Percentiles rank a stretch among this genome's conserved stretches.
These are phyloP conservation scores for Rhodotorula toruloides DNA, from an alignment of 768 basidiomycete genomes.

Conservation along the genomic window DNA sequence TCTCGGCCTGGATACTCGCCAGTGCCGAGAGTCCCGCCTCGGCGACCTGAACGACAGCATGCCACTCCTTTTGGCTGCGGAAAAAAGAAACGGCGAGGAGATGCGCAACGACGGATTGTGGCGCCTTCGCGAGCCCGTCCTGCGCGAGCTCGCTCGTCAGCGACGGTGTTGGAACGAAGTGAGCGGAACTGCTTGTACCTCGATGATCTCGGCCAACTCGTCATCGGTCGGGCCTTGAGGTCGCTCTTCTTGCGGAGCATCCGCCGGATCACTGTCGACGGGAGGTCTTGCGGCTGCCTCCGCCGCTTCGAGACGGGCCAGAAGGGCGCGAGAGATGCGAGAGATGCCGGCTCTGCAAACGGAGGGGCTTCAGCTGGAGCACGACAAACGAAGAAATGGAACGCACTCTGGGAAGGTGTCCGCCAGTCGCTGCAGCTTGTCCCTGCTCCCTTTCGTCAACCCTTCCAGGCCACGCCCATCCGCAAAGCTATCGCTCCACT, in stretches of 20 bases:
- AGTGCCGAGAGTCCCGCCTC: conserved; percentile 65
- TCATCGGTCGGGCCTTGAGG: conserved; percentile 7
- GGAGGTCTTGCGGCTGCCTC: conserved; percentile 46
- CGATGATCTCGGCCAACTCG: conserved; percentile 24
- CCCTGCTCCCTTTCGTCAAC: conserved; percentile 55
- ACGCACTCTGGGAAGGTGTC: conserved; percentile 58
- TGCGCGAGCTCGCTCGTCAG: conserved; percentile 41
- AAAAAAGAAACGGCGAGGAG: conserved; percentile 65
- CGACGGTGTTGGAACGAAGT: conserved; percentile 1
- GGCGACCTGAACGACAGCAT: conserved; percentile 63
- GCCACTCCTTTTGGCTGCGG: conserved; percentile 64
- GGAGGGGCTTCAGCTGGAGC: conserved; percentile 39
- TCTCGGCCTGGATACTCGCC: conserved; percentile 55
- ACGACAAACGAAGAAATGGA: not conserved
- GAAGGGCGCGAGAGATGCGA: not conserved
- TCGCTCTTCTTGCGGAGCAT: conserved; percentile 34
- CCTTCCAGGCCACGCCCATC: conserved; percentile 61
- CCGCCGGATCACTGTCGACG: conserved; percentile 41
- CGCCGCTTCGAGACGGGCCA: conserved; percentile 45
- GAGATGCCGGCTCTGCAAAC: conserved; percentile 43
- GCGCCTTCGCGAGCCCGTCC: conserved; percentile 56
- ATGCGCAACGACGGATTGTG: conserved; percentile 62
- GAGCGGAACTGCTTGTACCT: conserved; percentile 15
- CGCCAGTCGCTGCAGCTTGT: conserved; percentile 57
- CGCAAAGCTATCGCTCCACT: conserved; percentile 63